Conservation (phyloP, 306 rosid species). For the Quercus ilex region DNA sequence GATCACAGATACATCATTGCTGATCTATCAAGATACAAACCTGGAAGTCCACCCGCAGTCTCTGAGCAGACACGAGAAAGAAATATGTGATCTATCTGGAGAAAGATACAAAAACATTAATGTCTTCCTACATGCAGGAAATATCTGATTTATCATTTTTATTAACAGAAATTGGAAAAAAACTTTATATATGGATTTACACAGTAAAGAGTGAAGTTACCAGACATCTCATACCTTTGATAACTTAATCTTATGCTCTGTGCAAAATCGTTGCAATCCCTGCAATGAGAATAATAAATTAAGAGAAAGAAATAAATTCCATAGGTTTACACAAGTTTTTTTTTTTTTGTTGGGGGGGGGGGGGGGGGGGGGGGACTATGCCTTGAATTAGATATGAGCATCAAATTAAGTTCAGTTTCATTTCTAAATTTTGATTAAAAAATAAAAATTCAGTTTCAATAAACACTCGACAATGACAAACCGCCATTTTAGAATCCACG, state of each 20-base stretch:
- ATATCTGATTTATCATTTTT: not conserved
- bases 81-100: conserved; percentile 88
- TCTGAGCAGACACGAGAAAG: conserved; percentile 91
- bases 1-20: conserved; percentile 7
- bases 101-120: conserved; percentile 16
- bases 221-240: conserved; percentile 54
- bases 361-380: no score
- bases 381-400: not conserved
- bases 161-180: not conserved
- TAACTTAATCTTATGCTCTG: conserved; percentile 76
- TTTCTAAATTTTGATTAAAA: no score
- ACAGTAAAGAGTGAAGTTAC: not conserved
- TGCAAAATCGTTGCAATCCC: conserved; percentile 88
- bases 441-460: no score
- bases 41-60: conserved; percentile 97
- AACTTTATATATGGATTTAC: not conserved
- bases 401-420: not conserved
- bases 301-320: conserved; percentile 5
- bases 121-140: conserved; percentile 4
- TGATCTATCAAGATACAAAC: conserved; percentile 35
- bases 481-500: not conserved
- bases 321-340: not conserved
- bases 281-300: conserved; percentile 20
- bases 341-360: rapidly evolving
- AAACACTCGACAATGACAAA: not conserved